These are phyloP conservation scores for Lithospermum erythrorhizon DNA, from an alignment of 257 asterid genomes.

Conservation along the genomic window DNA sequence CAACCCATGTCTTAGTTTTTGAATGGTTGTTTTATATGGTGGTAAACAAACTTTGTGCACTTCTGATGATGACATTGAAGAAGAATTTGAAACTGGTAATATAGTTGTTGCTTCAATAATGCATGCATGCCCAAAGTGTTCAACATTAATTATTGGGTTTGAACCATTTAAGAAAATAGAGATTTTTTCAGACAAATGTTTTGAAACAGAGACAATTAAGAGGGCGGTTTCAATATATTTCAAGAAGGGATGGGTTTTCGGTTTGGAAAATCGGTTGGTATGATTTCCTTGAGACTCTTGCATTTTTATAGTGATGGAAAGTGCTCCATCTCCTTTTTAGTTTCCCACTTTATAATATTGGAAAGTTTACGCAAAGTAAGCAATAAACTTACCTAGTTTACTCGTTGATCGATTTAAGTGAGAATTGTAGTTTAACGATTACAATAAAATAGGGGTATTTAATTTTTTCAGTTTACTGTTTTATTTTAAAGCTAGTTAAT, in stretches of 20 bases:
- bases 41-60: constrained; percentile 65
- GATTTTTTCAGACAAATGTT: not conserved
- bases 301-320: not conserved
- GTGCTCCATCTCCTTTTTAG: no score
- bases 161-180: constrained; percentile 24
- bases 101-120: constrained; percentile 12
- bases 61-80: constrained; percentile 17
- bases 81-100: constrained; percentile 8
- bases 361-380: no score
- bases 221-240: not conserved
- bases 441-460: no score
- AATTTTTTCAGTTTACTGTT: no score
- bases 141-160: constrained; percentile 37
- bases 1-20: constrained; percentile 58
- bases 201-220: not conserved
- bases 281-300: not conserved
- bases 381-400: no score
- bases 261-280: constrained; percentile 1
- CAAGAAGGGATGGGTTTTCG: not conserved
- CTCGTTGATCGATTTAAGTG: no score
- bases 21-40: constrained; percentile 46
- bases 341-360: no score
- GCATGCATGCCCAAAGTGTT: constrained; percentile 18
- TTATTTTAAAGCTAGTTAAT: no score
- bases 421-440: no score